Conservation (phyloP, 208 protist genomes). For the Phytomonas sp. region DNA sequence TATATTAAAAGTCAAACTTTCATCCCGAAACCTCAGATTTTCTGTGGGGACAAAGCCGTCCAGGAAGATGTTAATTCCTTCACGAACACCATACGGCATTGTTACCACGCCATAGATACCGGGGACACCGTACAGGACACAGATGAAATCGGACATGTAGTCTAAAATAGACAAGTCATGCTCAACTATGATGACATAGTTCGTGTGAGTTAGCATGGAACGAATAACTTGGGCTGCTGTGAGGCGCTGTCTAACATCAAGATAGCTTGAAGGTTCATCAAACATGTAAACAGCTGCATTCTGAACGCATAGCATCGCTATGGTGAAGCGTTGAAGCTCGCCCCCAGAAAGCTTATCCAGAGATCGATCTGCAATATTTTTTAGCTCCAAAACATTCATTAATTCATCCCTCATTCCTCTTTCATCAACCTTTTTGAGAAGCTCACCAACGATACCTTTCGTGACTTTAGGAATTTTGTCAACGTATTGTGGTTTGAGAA, state of each 20-base stretch:
- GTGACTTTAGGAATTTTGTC: constrained; percentile 97
- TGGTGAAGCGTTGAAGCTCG: constrained; percentile 99
- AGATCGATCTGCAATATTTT: constrained; percentile 87
- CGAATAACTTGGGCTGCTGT: constrained; percentile 97
- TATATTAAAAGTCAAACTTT: constrained; percentile 95
- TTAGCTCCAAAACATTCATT: constrained; percentile 91
- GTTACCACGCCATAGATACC: constrained; percentile 99
- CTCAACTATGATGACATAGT: constrained; percentile 99
- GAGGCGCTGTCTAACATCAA: constrained; percentile 99
- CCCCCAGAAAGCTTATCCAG: constrained; percentile 98
- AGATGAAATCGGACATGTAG: constrained; percentile 99
- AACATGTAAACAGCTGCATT: constrained; percentile 98
- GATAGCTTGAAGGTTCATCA: constrained; percentile 99
- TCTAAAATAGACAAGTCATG: constrained; percentile 99
- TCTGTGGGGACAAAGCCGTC: constrained; percentile 99
- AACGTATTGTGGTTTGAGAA: constrained; percentile 99
- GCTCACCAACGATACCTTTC: constrained; percentile 91
- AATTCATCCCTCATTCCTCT: constrained; percentile 70
- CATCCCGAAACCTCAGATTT: constrained; percentile 99
- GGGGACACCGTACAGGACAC: constrained; percentile 98
- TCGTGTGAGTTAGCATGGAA: constrained; percentile 85
- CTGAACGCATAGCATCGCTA: constrained; percentile 89
- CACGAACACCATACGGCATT: constrained; percentile 98
- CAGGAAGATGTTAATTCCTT: constrained; percentile 99
- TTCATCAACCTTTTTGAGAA: constrained; percentile 91